phyloP scores from a whole-genome alignment of 164 flowering plant genomes.

The Cinnamomum chago region DNA sequence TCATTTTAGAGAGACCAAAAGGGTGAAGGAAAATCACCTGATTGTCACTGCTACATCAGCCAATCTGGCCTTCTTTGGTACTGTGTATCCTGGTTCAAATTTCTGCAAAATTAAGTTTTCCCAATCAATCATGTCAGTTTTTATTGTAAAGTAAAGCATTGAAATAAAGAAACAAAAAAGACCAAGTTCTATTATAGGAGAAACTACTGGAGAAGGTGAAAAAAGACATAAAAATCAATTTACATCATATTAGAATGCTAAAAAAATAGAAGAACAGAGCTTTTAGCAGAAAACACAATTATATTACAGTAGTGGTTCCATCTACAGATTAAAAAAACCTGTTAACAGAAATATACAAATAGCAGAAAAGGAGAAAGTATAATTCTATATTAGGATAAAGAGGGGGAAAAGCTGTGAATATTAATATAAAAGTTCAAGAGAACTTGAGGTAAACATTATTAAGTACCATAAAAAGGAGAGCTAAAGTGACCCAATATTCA shows the following conservation, averaged over 20 bases:
- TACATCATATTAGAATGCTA: too few relatives aligned
- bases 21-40: conserved; percentile 36
- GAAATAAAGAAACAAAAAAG: neutral
- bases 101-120: conserved; percentile 36
- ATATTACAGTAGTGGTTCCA: too few relatives aligned
- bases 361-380: too few relatives aligned
- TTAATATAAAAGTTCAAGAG: too few relatives aligned
- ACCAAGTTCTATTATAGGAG: neutral
- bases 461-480: too few relatives aligned
- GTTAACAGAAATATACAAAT: too few relatives aligned
- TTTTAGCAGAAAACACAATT: too few relatives aligned
- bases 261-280: neutral
- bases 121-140: neutral
- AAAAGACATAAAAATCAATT: neutral
- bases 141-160: neutral
- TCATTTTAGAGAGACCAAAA: neutral
- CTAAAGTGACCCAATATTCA: too few relatives aligned
- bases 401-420: too few relatives aligned
- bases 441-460: too few relatives aligned
- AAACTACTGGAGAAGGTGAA: neutral
- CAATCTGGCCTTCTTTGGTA: conserved; percentile 40
- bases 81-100: conserved; percentile 75
- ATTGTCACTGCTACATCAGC: conserved; percentile 55
- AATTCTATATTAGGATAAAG: too few relatives aligned
- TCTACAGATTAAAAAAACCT: too few relatives aligned